Evolutionary conservation across 176 grass and related monocot genomes (phyloP).

Genomic region (Bonia amplexicaulis): DNA sequence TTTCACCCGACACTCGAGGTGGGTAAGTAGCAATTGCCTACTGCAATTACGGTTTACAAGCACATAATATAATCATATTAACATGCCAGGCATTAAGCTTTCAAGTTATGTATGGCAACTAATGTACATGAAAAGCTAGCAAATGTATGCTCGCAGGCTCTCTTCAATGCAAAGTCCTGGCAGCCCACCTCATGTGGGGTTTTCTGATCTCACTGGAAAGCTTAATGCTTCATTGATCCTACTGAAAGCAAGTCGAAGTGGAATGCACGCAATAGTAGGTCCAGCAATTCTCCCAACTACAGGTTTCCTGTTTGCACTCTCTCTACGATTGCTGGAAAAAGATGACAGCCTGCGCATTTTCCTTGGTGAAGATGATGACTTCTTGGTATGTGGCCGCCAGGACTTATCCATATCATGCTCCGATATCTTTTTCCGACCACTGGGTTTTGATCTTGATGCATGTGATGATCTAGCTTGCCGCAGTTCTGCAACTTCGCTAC

Average conservation of each 20-base stretch:
- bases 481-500: conserved; percentile 25
- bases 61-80: conserved; percentile 28
- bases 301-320: conserved; percentile 42
- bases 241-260: conserved; percentile 93
- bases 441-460: conserved; percentile 31
- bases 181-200: conserved; percentile 36
- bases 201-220: conserved; percentile 57
- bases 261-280: conserved; percentile 67
- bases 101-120: background rate
- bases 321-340: conserved; percentile 55
- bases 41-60: conserved; percentile 30
- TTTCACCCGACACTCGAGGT: background rate
- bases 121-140: conserved; percentile 46
- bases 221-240: conserved; percentile 90
- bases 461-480: conserved; percentile 37
- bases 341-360: conserved; percentile 97
- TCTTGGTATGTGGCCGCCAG: conserved; percentile 58
- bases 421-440: conserved; percentile 30
- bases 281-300: conserved; percentile 53
- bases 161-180: background rate
- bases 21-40: conserved; percentile 33
- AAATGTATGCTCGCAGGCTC: conserved; percentile 23
- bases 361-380: conserved; percentile 67
- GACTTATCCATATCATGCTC: conserved; percentile 51
- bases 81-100: conserved; percentile 29